Evolutionary conservation across 257 asterid genomes (phyloP), one percentile per base, ranked within the genome.

Genomic region (Vinca minor): DNA sequence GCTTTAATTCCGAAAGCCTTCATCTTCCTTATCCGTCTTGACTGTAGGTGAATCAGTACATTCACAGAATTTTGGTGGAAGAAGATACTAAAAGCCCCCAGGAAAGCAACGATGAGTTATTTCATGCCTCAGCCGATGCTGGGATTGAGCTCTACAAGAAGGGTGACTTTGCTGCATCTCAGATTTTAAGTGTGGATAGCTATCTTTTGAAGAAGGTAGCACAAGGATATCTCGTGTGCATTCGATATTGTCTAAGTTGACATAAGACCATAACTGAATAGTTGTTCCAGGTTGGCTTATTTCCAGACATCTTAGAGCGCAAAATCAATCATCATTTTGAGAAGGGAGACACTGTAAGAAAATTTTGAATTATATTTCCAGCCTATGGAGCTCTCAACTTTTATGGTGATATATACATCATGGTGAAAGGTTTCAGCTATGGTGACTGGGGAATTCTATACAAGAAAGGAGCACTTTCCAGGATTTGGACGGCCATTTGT

Each of bases 401-500:
- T 17, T 73, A 58, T 72, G 76, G 74, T 83, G 82, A 86, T 78
- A 62, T 79, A 57, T 62, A 29, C 61, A 63, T 77, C 77, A 46
- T 83, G 83, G 76, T 77, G 83, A 71, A 87, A 92, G 98, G 88
- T 93, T 84, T 93, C 99, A 83, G 95, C 99, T 65, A 31, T 89
- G 90, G 90, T 93, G 78, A 93, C 99, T 8, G 96, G 91, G 61
- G 96, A 87, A 65, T 89, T 87, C 82, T 93, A 93, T 69, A 89
- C 85, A 62, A 89, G 84, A 74, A 89, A 74, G 78, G 99, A 89
- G 83, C 97, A 93, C 81, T 93, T 93, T 78, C 97, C 96, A 29
- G 97, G 97, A 73, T 93, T 93, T 29, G 97, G 96, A 57, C 89
- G 97, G 64, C 99, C 96, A 47, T 89, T 81, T 62, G 92, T 87